Evolutionary conservation across 83 land plant genomes (phyloP).

Genomic region (Picea abies): DNA sequence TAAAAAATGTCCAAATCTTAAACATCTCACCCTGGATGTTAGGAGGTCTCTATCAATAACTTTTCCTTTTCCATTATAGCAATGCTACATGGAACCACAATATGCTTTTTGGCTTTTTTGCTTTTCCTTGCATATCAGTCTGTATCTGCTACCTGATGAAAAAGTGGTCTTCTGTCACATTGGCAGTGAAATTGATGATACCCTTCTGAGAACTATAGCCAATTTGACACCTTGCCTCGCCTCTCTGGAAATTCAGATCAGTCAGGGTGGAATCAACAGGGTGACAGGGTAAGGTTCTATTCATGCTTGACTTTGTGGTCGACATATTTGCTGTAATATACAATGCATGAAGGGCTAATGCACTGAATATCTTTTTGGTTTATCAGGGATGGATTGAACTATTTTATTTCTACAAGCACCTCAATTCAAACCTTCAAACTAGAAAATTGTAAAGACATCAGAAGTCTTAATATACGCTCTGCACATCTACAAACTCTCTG

Average conservation of each 20-base stretch:
- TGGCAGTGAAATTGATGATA: constrained; percentile 64
- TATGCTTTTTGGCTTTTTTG: constrained; percentile 3
- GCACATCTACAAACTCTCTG: constrained; percentile 60
- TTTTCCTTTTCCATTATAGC: background rate
- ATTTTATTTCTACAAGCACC: constrained; percentile 55
- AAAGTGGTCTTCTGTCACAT: background rate
- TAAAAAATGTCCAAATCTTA: constrained; percentile 49
- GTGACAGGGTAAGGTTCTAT: constrained; percentile 52
- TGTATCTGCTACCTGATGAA: background rate
- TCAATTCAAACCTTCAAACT: constrained; percentile 53
- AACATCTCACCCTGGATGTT: constrained; percentile 40
- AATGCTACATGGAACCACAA: background rate
- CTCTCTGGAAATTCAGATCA: constrained; percentile 44
- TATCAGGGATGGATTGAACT: constrained; percentile 62
- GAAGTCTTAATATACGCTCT: constrained; percentile 42
- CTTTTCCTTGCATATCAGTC: background rate
- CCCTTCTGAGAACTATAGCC: constrained; percentile 60
- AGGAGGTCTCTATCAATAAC: background rate
- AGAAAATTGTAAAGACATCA: constrained; percentile 66
- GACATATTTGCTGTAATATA: background rate
- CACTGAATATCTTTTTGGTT: background rate
- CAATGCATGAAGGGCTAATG: background rate
- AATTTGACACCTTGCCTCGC: constrained; percentile 58
- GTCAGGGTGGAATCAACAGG: constrained; percentile 38
- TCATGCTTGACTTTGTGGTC: background rate